These are phyloP conservation scores for Metschnikowia similis DNA, from an alignment of 805 yeast species.

Conservation along the genomic window DNA sequence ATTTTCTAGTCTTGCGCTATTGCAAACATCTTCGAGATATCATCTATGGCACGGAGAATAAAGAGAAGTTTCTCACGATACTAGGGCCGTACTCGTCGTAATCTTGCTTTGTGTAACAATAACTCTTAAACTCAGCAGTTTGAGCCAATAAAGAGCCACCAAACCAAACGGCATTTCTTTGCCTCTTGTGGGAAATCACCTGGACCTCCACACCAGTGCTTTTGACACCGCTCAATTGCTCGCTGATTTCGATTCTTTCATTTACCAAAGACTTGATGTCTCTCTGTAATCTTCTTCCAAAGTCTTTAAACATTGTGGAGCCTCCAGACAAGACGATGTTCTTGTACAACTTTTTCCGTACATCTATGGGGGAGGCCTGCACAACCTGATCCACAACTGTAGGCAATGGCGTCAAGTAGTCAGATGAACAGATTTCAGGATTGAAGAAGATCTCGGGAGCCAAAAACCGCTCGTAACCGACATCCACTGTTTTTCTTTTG, in stretches of 20 bases:
- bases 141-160: conserved; percentile 97
- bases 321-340: conserved; percentile 97
- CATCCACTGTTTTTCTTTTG: conserved; percentile 67
- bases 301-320: conserved; percentile 97
- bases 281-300: conserved; percentile 95
- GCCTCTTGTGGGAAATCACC: conserved; percentile 95
- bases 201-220: conserved; percentile 95
- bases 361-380: conserved; percentile 95
- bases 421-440: conserved; percentile 95
- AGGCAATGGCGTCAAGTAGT: conserved; percentile 93
- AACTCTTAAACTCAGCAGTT: conserved; percentile 92
- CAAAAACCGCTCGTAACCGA: conserved; percentile 94
- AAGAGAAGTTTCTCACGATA: conserved; percentile 93
- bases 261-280: conserved; percentile 85
- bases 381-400: conserved; percentile 93
- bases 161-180: conserved; percentile 98
- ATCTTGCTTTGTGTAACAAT: conserved; percentile 95
- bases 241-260: conserved; percentile 81
- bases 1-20: not conserved
- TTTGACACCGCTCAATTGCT: conserved; percentile 65
- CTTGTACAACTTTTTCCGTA: conserved; percentile 91
- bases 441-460: conserved; percentile 99
- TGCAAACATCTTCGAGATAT: not conserved
- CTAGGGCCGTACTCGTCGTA: conserved; percentile 98
- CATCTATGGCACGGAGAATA: conserved; percentile 78